A percentile compares a stretch with the other conserved stretches of the same genome.
Evolutionary conservation across 1,284 basidiomycete species (phyloP).

Genomic region (Megacollybia platyphylla): DNA sequence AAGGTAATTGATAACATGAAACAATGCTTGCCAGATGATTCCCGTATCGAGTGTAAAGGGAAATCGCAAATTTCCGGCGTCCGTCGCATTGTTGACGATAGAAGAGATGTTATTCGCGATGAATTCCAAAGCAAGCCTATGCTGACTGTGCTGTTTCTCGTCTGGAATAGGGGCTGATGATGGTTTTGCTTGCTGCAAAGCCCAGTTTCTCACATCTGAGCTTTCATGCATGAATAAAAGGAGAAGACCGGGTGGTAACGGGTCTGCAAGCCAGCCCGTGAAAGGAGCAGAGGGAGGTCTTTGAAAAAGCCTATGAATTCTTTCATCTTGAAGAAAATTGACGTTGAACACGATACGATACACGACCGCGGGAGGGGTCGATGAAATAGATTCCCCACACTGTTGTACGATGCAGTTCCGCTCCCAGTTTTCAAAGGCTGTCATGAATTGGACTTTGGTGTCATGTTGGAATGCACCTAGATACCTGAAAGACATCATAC

Average conservation of each 20-base stretch:
- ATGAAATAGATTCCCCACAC: slow-evolving; percentile 18
- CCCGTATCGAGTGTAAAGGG: slow-evolving; percentile 22
- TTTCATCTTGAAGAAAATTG: slow-evolving; percentile 37
- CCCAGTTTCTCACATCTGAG: slow-evolving; percentile 44
- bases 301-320: slow-evolving; percentile 33
- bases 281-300: slow-evolving; percentile 22
- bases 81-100: neutral
- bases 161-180: slow-evolving; percentile 26
- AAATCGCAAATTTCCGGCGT: slow-evolving; percentile 7
- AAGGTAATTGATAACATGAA: slow-evolving; percentile 34
- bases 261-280: slow-evolving; percentile 41
- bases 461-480: slow-evolving; percentile 46
- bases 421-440: slow-evolving; percentile 61
- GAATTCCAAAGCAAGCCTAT: slow-evolving; percentile 28
- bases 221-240: slow-evolving; percentile 42
- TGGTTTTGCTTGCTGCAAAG: slow-evolving; percentile 28
- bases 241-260: slow-evolving; percentile 46
- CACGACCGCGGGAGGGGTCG: slow-evolving; percentile 32
- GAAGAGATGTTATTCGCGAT: slow-evolving; percentile 12
- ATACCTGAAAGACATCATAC: slow-evolving; percentile 30
- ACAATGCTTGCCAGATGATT: slow-evolving; percentile 45
- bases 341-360: slow-evolving; percentile 64
- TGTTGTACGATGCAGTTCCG: slow-evolving; percentile 30
- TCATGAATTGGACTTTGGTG: slow-evolving; percentile 46
- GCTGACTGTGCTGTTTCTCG: slow-evolving; percentile 30